phyloP scores from a whole-genome alignment of 768 basidiomycete genomes.

The Calvatia gigantea region DNA sequence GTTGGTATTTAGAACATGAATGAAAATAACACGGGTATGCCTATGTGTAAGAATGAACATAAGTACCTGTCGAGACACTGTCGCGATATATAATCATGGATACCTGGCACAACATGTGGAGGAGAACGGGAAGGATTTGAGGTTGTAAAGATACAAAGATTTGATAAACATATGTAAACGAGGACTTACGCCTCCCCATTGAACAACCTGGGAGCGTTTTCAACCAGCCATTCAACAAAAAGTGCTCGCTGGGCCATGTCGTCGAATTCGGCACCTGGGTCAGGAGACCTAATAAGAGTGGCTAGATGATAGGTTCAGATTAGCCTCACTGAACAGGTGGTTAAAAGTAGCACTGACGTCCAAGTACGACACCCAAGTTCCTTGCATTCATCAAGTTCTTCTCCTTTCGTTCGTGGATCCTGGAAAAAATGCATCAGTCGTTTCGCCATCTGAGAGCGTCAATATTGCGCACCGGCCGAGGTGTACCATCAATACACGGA shows the following conservation, averaged over 20 bases:
- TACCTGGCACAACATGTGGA: slow-evolving; percentile 9
- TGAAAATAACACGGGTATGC: slow-evolving; percentile 6
- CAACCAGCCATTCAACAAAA: slow-evolving; percentile 91
- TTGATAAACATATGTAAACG: slow-evolving; percentile 19
- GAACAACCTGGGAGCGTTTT: slow-evolving; percentile 70
- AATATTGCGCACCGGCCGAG: slow-evolving; percentile 67
- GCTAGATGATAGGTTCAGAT: slow-evolving; percentile 46
- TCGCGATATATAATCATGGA: slow-evolving; percentile 11
- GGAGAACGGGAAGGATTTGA: slow-evolving; percentile 1
- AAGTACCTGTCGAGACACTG: neutral
- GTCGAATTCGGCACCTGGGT: slow-evolving; percentile 85
- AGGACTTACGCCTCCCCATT: slow-evolving; percentile 20
- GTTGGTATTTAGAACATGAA: slow-evolving; percentile 10
- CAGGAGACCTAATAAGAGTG: slow-evolving; percentile 88
- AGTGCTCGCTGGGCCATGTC: slow-evolving; percentile 98
- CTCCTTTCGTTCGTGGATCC: slow-evolving; percentile 62
- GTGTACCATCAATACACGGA: slow-evolving; percentile 82
- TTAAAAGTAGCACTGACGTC: slow-evolving; percentile 64
- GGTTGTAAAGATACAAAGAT: slow-evolving; percentile 9
- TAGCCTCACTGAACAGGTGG: neutral
- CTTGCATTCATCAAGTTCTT: slow-evolving; percentile 91
- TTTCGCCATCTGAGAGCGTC: neutral
- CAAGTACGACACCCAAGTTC: slow-evolving; percentile 96
- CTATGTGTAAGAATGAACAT: slow-evolving; percentile 1
- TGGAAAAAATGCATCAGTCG: slow-evolving; percentile 28